phyloP scores from a whole-genome alignment of 768 basidiomycete species.

The Dioszegia aurantiaca region DNA sequence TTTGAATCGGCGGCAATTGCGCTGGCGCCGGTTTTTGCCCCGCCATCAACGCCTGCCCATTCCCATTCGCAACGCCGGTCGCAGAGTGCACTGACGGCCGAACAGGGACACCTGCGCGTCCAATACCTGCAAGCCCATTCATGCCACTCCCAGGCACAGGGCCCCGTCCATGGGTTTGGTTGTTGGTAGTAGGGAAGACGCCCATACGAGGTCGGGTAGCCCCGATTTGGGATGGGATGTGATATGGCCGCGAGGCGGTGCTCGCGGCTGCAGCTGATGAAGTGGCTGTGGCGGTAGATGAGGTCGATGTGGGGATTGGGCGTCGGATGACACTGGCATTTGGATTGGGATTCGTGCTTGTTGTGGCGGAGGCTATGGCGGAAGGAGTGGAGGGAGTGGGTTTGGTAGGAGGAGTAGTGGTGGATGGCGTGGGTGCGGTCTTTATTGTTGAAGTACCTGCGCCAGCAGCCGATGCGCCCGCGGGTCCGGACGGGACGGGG shows the following conservation, averaged over 20 bases:
- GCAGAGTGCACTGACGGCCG: neutral
- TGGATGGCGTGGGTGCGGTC: neutral
- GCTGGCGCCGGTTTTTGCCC: constrained; percentile 14
- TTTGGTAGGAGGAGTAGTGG: constrained; percentile 5
- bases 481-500: constrained; percentile 31
- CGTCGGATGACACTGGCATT: neutral
- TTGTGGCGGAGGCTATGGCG: no score
- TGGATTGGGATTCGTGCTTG: no score
- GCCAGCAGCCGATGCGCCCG: neutral
- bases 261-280: constrained; percentile 5
- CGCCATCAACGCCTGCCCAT: constrained; percentile 3
- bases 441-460: neutral
- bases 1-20: constrained; percentile 28
- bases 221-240: constrained; percentile 14
- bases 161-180: neutral
- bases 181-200: constrained; percentile 12
- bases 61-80: neutral
- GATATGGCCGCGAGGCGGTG: constrained; percentile 6
- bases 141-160: neutral
- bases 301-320: constrained; percentile 4
- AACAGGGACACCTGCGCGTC: constrained; percentile 10
- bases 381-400: neutral
- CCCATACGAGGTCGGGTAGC: constrained; percentile 28
- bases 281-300: constrained; percentile 4
- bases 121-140: constrained; percentile 10